Conservation (phyloP, 2,329 filamentous ascomycete genomes). For the Nigrospora osmanthi region DNA sequence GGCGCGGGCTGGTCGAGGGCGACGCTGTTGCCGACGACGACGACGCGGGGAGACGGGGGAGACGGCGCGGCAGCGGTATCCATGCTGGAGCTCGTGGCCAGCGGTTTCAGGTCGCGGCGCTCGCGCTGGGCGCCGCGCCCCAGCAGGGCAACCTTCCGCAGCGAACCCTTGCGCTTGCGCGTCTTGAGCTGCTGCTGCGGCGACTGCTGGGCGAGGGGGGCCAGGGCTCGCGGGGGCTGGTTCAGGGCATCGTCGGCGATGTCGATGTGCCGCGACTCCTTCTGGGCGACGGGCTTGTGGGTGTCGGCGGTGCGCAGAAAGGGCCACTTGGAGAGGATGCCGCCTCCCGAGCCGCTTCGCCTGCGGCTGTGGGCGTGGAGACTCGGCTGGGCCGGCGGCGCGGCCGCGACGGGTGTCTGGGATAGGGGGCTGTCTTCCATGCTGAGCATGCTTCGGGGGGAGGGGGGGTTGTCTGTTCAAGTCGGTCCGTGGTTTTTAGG, state of each 20-base stretch:
- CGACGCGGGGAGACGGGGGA: conserved; percentile 5
- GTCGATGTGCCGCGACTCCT: conserved; percentile 16
- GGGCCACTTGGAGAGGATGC: conserved; percentile 60
- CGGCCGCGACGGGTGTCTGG: conserved; percentile 7
- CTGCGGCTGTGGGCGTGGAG: conserved; percentile 27
- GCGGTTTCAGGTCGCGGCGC: conserved; percentile 41
- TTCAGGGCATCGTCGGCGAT: conserved; percentile 11
- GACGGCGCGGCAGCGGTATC: conserved; percentile 17
- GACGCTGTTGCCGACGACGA: conserved; percentile 1
- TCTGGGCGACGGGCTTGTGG: conserved; percentile 10
- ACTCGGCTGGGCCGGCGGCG: neutral
- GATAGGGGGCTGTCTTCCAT: conserved; percentile 20
- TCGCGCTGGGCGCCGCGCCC: conserved; percentile 63
- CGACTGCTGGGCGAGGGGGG: conserved; percentile 27
- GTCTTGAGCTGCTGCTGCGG: conserved; percentile 35
- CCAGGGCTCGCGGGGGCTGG: conserved; percentile 20
- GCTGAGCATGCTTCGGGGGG: conserved; percentile 1
- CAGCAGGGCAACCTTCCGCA: conserved; percentile 79
- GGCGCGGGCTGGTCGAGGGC: conserved; percentile 8
- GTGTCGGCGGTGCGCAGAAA: conserved; percentile 48
- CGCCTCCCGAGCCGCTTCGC: conserved; percentile 50
- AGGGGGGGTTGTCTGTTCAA: conserved; percentile 4
- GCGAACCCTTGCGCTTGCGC: conserved; percentile 70
- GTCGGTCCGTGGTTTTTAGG: conserved; percentile 1
- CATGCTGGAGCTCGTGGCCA: conserved; percentile 29